Conservation (phyloP, 306 rosid species). For the Trichosanthes truncata region DNA sequence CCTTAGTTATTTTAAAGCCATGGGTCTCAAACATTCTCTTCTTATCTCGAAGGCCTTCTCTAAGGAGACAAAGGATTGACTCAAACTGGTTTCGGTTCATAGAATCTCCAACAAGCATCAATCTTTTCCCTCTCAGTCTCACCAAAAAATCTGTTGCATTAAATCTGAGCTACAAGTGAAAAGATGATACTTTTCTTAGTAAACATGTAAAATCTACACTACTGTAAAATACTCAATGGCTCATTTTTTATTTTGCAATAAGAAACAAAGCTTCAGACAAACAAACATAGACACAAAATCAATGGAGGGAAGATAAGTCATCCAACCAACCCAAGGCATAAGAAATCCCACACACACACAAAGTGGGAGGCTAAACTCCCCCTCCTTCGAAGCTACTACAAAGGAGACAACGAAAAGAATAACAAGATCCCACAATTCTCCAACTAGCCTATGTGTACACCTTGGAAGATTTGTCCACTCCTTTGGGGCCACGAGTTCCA, state of each 20-base stretch:
- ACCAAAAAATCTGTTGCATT: constrained; percentile 79
- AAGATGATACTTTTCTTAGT: constrained; percentile 1
- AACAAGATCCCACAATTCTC: not conserved
- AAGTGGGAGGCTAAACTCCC: too few relatives aligned
- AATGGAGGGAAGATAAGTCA: not conserved
- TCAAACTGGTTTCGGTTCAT: constrained; percentile 93
- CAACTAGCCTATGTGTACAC: not conserved
- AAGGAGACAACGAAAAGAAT: not conserved
- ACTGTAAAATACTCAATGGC: not conserved
- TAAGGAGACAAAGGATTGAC: constrained; percentile 78
- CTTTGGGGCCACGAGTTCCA: not conserved
- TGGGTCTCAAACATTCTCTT: constrained; percentile 75
- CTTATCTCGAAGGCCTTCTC: constrained; percentile 67
- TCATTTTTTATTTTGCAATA: not conserved
- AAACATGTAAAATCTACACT: not conserved
- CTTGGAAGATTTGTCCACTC: not conserved
- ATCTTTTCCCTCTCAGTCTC: constrained; percentile 65
- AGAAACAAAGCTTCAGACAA: not conserved
- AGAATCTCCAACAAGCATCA: constrained; percentile 92
- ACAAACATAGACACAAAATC: not conserved
- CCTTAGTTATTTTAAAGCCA: constrained; percentile 82
- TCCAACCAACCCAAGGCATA: not conserved
- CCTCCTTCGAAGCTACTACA: too few relatives aligned
- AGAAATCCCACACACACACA: not conserved
- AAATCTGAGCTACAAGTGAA: constrained; percentile 49